Conservation (phyloP, 805 yeast genomes). For the Saccharomyces paradoxus region DNA sequence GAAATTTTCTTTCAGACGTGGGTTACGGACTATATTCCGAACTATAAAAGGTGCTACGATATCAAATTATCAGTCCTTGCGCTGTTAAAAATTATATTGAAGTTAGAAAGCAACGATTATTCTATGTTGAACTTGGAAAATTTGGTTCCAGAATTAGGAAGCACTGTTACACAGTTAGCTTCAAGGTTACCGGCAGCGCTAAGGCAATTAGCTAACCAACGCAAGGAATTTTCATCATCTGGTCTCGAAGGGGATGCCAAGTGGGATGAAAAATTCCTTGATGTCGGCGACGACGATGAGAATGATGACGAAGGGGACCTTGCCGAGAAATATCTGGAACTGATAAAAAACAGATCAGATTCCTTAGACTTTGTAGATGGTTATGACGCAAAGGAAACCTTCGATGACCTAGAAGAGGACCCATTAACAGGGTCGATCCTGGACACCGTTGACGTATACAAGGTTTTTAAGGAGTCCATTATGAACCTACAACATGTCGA, state of each 20-base stretch:
- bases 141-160: slow-evolving; percentile 42
- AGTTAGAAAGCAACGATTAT: slow-evolving; percentile 24
- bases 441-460: slow-evolving; percentile 66
- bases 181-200: slow-evolving; percentile 66
- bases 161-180: slow-evolving; percentile 43
- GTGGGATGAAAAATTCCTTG: slow-evolving; percentile 21
- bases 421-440: slow-evolving; percentile 72
- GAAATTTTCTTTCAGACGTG: slow-evolving; percentile 44
- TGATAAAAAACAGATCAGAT: slow-evolving; percentile 39
- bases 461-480: slow-evolving; percentile 52
- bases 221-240: slow-evolving; percentile 43
- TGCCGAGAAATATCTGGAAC: slow-evolving; percentile 39
- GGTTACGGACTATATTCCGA: slow-evolving; percentile 34
- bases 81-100: slow-evolving; percentile 40
- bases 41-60: slow-evolving; percentile 66
- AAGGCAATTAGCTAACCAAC: slow-evolving; percentile 50
- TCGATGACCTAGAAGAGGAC: slow-evolving; percentile 75
- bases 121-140: slow-evolving; percentile 30
- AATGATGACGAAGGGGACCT: slow-evolving; percentile 32
- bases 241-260: slow-evolving; percentile 29
- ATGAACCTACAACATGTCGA: slow-evolving; percentile 42
- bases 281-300: slow-evolving; percentile 31
- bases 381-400: slow-evolving; percentile 40
- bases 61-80: slow-evolving; percentile 70
- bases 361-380: slow-evolving; percentile 29